phyloP scores from a whole-genome alignment of 768 basidiomycete genomes.

The Boletus insuetus region DNA sequence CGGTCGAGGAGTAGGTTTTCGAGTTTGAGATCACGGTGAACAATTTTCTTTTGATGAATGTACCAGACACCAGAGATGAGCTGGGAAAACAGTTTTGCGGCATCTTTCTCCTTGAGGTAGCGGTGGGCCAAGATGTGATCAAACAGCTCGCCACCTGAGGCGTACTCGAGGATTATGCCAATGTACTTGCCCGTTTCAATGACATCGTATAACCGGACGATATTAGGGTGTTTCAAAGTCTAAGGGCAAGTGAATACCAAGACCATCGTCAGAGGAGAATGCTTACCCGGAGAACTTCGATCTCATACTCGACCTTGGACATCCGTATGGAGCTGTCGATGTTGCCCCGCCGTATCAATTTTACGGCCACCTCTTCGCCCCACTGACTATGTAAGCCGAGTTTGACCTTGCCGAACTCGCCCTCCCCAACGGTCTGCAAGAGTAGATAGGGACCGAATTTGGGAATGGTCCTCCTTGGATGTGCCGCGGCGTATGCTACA shows the following conservation, averaged over 20 bases:
- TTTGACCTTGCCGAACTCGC: conserved; percentile 98
- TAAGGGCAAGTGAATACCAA: conserved; percentile 33
- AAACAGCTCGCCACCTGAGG: conserved; percentile 96
- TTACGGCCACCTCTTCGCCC: conserved; percentile 98
- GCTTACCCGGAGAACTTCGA: conserved; percentile 90
- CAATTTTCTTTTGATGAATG: conserved; percentile 98
- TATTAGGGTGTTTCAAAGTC: conserved; percentile 96
- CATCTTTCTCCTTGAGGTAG: conserved; percentile 92
- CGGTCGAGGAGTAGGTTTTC: conserved; percentile 97
- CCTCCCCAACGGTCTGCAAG: conserved; percentile 95
- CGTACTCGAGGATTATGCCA: conserved; percentile 98
- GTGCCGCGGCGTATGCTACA: conserved; percentile 75
- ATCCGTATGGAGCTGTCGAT: conserved; percentile 83
- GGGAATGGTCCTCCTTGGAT: conserved; percentile 83
- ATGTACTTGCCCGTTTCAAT: conserved; percentile 99
- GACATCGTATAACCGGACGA: conserved; percentile 96
- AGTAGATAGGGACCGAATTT: conserved; percentile 96
- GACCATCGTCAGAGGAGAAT: conserved; percentile 2
- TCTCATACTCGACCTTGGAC: conserved; percentile 96
- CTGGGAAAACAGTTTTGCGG: conserved; percentile 94
- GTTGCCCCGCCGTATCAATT: conserved; percentile 90
- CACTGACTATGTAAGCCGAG: conserved; percentile 91
- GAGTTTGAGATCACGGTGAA: conserved; percentile 98
- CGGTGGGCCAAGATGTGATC: conserved; percentile 98
- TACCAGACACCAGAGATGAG: conserved; percentile 99